phyloP scores from a whole-genome alignment of 2,329 filamentous ascomycete species.

The Aspergillus pseudoviridinutans region DNA sequence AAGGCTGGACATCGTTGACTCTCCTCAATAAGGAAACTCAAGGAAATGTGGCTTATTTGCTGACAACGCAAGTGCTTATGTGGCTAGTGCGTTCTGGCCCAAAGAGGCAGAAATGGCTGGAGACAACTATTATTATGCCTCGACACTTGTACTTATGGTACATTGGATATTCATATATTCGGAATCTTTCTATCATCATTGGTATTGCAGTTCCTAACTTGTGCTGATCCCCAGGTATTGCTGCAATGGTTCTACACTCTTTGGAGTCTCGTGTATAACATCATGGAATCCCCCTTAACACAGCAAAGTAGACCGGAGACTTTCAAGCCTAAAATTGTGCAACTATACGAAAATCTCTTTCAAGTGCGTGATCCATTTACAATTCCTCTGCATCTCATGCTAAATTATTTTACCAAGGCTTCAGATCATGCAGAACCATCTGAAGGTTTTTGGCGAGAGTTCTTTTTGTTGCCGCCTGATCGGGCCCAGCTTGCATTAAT shows the following conservation, averaged over 20 bases:
- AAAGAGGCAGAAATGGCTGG: background rate
- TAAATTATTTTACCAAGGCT: slow-evolving; percentile 44
- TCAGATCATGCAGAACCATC: slow-evolving; percentile 66
- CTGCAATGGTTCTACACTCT: slow-evolving; percentile 14
- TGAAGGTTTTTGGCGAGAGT: slow-evolving; percentile 93
- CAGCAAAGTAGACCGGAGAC: slow-evolving; percentile 85
- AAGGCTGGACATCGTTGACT: background rate
- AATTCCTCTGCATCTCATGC: background rate
- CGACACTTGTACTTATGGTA: background rate
- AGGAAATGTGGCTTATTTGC: slow-evolving; percentile 5
- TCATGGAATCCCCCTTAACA: slow-evolving; percentile 90
- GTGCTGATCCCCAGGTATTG: slow-evolving; percentile 10
- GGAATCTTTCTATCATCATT: background rate
- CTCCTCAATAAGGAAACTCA: background rate
- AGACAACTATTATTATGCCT: background rate
- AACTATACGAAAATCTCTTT: slow-evolving; percentile 83
- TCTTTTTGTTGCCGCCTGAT: slow-evolving; percentile 87
- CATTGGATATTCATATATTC: background rate
- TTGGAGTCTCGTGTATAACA: slow-evolving; percentile 14
- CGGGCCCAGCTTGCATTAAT: slow-evolving; percentile 62
- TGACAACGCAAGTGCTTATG: slow-evolving; percentile 1
- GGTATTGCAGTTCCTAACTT: background rate
- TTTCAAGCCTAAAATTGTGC: slow-evolving; percentile 91
- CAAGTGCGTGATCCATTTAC: slow-evolving; percentile 38
- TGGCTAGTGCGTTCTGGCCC: slow-evolving; percentile 5